Conservation (phyloP, 2,329 filamentous ascomycete genomes). For the Rutstroemia sp. region DNA sequence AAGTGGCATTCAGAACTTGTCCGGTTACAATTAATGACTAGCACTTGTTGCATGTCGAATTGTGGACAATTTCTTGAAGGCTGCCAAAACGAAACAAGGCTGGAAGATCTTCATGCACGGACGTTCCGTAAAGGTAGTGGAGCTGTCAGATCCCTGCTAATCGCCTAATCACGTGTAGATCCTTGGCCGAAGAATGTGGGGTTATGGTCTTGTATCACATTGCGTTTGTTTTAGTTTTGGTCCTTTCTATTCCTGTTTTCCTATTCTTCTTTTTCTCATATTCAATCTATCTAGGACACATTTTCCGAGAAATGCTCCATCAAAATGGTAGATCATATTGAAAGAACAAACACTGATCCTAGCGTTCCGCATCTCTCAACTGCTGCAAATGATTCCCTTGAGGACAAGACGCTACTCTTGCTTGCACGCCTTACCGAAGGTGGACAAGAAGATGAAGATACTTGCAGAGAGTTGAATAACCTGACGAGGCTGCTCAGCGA, state of each 20-base stretch:
- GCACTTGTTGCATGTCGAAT: too few species aligned
- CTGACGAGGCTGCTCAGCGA: conserved; percentile 55
- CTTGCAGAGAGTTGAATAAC: conserved; percentile 48
- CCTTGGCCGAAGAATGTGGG: neutral
- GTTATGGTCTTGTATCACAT: neutral
- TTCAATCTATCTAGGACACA: neutral
- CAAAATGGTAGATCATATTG: neutral
- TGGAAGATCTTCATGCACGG: neutral
- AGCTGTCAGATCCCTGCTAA: neutral
- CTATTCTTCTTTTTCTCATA: neutral
- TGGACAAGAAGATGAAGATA: conserved; percentile 73
- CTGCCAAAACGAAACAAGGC: neutral
- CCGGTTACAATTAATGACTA: too few species aligned
- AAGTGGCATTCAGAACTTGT: too few species aligned
- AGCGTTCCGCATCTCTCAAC: conserved; percentile 15
- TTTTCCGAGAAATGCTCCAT: neutral
- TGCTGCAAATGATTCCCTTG: conserved; percentile 21
- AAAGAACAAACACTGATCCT: conserved; percentile 15
- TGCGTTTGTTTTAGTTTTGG: neutral
- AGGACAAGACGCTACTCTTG: conserved; percentile 37
- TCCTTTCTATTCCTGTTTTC: neutral
- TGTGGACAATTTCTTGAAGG: neutral
- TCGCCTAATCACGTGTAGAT: neutral
- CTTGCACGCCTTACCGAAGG: conserved; percentile 88
- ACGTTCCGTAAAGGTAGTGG: neutral